Base-by-base conservation (phyloP, 345 rosid genomes). In the Gossypium longicalyx region DNA sequence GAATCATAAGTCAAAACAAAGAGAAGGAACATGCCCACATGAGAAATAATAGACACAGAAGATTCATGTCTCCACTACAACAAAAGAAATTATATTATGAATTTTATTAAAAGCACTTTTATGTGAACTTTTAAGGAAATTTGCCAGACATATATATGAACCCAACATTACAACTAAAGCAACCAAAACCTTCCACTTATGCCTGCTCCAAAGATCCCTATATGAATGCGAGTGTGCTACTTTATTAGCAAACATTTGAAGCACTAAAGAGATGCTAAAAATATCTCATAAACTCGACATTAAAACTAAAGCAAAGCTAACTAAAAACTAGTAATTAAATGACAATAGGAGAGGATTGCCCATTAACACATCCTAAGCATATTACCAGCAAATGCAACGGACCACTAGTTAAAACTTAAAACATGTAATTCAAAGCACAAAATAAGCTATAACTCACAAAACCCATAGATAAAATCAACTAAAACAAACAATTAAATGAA, bases 141-240 rank as follows among this genome's bases (percentile, higher is more conserved):
- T 34, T 34, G 41, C 41, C 41, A 5, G 41, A 5, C 41, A 34
- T 34, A 34, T 34, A 34, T 34, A 34, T 34, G 41, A 4, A 34
- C 7, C 41, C 41, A 34, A 5, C 41, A 34, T 34, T 34, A 34
- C 41, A 34, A 34, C 41, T 34, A 34, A 34, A 34, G 93, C 71
- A 74, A 91, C 78, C 72, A 93, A 75, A 86, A 93, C 77, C 84
- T 87, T 93, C 84, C 89, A 88, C 85, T 77, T 85, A 49, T 95
- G 93, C 82, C 89, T 86, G 82, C 94, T 89, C 99, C 99, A 95
- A 57, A 95, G 86, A 76, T 83, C 79, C 88, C 98, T 95, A 75
- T 7, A 29, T 57, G 48, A 22, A 6, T 34, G 72, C 2, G 62
- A 80, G 45, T 22, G 45, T 19, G 74, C 48, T 52, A 53, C 77